Conservation (phyloP, 495 filamentous ascomycete species). For the Pyronema omphalodes region DNA sequence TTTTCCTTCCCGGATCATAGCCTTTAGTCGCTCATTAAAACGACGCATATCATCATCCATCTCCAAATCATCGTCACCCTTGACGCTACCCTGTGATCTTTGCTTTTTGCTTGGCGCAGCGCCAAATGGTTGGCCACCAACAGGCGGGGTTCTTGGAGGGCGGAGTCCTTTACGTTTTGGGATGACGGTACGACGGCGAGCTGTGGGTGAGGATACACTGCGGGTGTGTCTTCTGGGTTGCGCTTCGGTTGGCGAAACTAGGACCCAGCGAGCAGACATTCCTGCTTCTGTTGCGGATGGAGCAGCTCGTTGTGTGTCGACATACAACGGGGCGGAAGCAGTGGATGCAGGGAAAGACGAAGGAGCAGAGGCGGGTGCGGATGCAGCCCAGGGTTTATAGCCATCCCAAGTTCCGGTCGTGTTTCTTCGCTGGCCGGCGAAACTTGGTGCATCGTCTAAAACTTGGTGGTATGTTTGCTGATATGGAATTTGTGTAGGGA, state of each 20-base stretch:
- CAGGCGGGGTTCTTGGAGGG: no score
- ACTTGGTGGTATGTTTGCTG: background rate
- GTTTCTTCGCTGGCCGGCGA: background rate
- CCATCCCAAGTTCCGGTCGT: background rate
- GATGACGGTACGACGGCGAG: background rate
- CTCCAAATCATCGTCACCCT: conserved; percentile 32
- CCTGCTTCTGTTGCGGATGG: conserved; percentile 5
- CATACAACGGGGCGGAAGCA: background rate
- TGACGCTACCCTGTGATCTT: background rate
- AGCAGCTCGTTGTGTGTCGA: background rate
- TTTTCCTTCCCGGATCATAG: conserved; percentile 74
- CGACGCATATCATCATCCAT: conserved; percentile 58
- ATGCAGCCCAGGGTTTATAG: background rate
- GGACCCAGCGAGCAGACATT: conserved; percentile 18
- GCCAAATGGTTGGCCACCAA: no score
- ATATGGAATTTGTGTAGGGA: background rate
- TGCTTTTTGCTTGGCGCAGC: no score
- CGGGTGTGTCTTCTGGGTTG: background rate
- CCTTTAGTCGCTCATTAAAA: conserved; percentile 57
- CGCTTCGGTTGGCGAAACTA: conserved; percentile 17
- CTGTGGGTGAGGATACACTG: background rate
- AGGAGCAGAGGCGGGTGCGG: background rate
- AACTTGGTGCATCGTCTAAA: background rate
- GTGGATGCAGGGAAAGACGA: background rate
- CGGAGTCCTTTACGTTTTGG: no score